These are phyloP conservation scores for Spongospora subterranea DNA, from an alignment of 208 protist species.

Conservation along the genomic window DNA sequence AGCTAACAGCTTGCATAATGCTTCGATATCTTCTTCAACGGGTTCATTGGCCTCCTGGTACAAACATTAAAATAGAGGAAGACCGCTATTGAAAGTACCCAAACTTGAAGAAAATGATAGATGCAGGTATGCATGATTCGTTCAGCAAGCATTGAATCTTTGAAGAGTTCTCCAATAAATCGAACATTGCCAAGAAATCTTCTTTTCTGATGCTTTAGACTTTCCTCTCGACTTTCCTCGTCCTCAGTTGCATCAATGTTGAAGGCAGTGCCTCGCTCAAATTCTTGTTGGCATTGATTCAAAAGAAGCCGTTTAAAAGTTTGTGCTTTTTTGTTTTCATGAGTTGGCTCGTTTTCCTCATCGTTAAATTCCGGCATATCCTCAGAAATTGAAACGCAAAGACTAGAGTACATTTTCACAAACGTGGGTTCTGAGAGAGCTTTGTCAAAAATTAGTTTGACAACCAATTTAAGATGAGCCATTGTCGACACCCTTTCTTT, in stretches of 20 bases:
- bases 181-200: conserved; percentile 36
- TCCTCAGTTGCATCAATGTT: background rate
- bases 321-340: background rate
- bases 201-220: background rate
- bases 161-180: conserved; percentile 52
- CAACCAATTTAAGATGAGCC: background rate
- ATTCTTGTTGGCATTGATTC: conserved; percentile 52
- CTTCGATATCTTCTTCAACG: conserved; percentile 37
- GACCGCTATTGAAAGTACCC: background rate
- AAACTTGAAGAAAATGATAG: conserved; percentile 17
- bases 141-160: conserved; percentile 39
- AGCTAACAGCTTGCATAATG: conserved; percentile 44
- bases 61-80: background rate
- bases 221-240: background rate
- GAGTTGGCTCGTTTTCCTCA: background rate
- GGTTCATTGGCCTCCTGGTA: background rate
- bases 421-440: conserved; percentile 42
- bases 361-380: background rate
- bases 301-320: conserved; percentile 11
- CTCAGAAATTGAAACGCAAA: conserved; percentile 2
- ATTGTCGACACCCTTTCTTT: conserved; percentile 1
- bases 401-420: conserved; percentile 48
- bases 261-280: conserved; percentile 22
- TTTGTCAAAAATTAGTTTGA: conserved; percentile 47
- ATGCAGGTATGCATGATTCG: conserved; percentile 55